Evolutionary conservation across 2,329 filamentous ascomycete species (phyloP), one percentile per base, ranked within the genome.

Genomic region (Fusarium sulawesiense): DNA sequence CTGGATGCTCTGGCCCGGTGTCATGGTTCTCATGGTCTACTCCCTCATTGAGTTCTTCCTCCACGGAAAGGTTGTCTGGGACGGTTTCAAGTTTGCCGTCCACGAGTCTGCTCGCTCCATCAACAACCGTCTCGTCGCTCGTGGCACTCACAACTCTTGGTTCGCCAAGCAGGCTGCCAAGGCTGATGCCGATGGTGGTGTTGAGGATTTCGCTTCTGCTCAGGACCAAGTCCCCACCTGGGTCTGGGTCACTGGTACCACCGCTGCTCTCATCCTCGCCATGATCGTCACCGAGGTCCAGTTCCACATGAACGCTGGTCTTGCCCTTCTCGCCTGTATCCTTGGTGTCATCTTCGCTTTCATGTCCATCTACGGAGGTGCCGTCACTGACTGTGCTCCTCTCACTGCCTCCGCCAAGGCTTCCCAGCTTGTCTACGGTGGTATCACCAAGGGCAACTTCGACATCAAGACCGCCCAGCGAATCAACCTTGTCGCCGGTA

Each of bases 381-480:
- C 88, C 16, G 87, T 89, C 71, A 89, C 87, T 1, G 80, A 81
- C 71, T 86, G 64, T 71, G 89, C 89, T 0, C 90, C 90, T 1
- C 81, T 92, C 4, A 91, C 89, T 5, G 88, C 90, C 6, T 88
- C 88, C 1, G 85, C 89, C 70, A 92, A 92, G 79, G 89, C 89
- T 7, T 90, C 88, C 3, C 90, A 92, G 80, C 86, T 92, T 60
- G 84, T 92, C 57, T 88, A 90, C 48, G 89, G 89, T 69, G 89
- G 86, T 53, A 88, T 89, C 30, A 91, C 89, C 37, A 83, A 85
- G 67, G 82, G 86, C 60, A 80, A 84, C 68, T 86, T 85, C 78
- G 73, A 78, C 3, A 69, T 86, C 58, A 71, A 79, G 9, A 78
- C 86, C 18, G 88, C 89, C 2, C 90, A 91, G 79, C 82, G 84